Percentiles rank a stretch among this genome's conserved stretches.
Conservation (phyloP, 176 grass and related monocot species). For the Tuctoria greenei region DNA sequence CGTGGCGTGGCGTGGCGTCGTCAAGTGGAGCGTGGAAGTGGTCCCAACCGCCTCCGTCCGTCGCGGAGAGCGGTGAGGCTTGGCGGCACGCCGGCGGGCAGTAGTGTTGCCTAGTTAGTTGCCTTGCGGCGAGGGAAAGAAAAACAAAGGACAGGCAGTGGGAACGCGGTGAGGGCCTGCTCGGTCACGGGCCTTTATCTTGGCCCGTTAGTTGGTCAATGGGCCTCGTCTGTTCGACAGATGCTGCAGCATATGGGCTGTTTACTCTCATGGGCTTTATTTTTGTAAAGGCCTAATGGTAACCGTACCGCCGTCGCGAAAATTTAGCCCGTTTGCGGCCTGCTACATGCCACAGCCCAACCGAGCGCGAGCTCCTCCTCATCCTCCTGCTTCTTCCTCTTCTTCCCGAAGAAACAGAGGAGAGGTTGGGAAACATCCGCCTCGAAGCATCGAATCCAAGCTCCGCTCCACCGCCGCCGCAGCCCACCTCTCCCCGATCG, state of each 20-base stretch:
- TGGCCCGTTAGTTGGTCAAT: too few species aligned
- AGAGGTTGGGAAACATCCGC: not conserved
- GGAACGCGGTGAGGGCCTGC: too few species aligned
- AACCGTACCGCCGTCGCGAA: too few species aligned
- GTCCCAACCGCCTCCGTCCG: not conserved
- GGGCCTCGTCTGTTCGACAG: too few species aligned
- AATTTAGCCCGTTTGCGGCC: too few species aligned
- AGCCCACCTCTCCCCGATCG: not conserved
- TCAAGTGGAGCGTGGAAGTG: not conserved
- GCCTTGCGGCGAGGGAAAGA: not conserved
- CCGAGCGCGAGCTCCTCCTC: not conserved
- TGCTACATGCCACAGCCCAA: not conserved
- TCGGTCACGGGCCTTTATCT: too few species aligned
- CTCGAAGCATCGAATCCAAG: slow-evolving; percentile 6
- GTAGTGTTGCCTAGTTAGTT: too few species aligned
- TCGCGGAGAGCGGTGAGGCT: not conserved
- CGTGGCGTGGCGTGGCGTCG: not conserved
- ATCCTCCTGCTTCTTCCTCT: not conserved
- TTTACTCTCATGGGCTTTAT: too few species aligned
- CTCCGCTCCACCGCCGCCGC: not conserved
- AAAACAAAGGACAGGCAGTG: too few species aligned
- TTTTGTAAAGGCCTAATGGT: too few species aligned
- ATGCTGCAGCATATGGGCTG: too few species aligned
- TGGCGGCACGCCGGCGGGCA: not conserved
- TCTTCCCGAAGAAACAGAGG: slow-evolving; percentile 1